These are phyloP conservation scores for Podaxis mareebaensis DNA, from an alignment of 768 basidiomycete species.

Conservation along the genomic window DNA sequence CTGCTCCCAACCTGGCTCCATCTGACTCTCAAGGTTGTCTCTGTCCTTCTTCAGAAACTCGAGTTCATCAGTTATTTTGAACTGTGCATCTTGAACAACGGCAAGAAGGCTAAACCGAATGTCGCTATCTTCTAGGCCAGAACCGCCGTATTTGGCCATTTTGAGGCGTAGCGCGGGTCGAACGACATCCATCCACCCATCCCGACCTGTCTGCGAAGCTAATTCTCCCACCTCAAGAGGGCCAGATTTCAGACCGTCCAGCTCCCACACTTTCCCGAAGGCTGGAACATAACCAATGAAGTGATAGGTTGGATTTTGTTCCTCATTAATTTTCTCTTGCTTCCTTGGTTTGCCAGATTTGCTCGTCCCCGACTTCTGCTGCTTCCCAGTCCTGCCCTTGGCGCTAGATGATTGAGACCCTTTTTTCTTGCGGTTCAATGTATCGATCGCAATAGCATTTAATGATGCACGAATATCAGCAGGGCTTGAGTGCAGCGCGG, in stretches of 20 bases:
- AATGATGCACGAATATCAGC: slow-evolving; percentile 57
- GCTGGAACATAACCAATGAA: slow-evolving; percentile 68
- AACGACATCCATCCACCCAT: slow-evolving; percentile 60
- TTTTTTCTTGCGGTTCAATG: slow-evolving; percentile 43
- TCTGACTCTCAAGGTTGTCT: slow-evolving; percentile 42
- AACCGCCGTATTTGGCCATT: slow-evolving; percentile 59
- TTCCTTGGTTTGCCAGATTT: slow-evolving; percentile 15
- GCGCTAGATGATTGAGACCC: slow-evolving; percentile 17
- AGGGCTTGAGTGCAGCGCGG: slow-evolving; percentile 37
- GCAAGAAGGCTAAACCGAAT: slow-evolving; percentile 65
- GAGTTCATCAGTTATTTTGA: slow-evolving; percentile 49
- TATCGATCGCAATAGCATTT: slow-evolving; percentile 44
- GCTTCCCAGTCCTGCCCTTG: not conserved
- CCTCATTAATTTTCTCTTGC: slow-evolving; percentile 26
- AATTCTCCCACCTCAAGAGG: slow-evolving; percentile 66
- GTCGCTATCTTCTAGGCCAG: slow-evolving; percentile 40
- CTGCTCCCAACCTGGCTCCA: slow-evolving; percentile 40
- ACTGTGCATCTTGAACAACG: slow-evolving; percentile 52
- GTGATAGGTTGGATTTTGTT: slow-evolving; percentile 53
- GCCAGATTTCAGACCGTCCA: slow-evolving; percentile 63
- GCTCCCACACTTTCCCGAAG: slow-evolving; percentile 68
- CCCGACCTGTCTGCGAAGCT: slow-evolving; percentile 9
- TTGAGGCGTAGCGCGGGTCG: slow-evolving; percentile 61
- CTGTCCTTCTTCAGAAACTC: slow-evolving; percentile 54
- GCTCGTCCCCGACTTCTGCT: not conserved